Evolutionary conservation across 345 rosid species (phyloP).

Genomic region (Moringa oleifera): DNA sequence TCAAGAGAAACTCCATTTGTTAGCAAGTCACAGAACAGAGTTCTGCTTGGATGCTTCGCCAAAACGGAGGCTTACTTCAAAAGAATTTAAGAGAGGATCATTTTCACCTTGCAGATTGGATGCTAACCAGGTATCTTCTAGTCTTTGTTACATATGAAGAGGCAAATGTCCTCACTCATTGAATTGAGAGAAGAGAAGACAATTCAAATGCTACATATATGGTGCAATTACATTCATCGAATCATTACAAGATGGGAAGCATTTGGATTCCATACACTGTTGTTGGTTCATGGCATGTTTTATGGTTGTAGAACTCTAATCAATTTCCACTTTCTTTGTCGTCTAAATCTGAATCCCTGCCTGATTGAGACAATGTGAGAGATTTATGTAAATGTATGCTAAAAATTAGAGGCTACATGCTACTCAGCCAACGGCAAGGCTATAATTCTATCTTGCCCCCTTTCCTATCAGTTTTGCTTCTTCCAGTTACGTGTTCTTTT

Average conservation of each 20-base stretch:
- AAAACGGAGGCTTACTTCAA: constrained; percentile 56
- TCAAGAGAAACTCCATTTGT: constrained; percentile 42
- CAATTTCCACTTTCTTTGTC: no score
- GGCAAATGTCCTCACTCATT: not conserved
- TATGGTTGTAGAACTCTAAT: no score
- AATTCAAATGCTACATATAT: not conserved
- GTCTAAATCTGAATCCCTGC: no score
- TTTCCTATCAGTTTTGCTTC: not conserved
- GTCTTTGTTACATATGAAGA: not conserved
- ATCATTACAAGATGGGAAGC: no score
- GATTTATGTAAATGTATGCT: no score
- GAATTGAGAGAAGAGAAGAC: no score
- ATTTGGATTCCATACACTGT: not conserved
- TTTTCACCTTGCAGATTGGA: constrained; percentile 66
- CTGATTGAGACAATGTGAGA: no score
- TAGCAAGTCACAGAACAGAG: constrained; percentile 45
- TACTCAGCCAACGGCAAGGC: not conserved
- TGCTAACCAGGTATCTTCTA: constrained; percentile 66
- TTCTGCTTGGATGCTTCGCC: constrained; percentile 77
- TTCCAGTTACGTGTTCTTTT: no score
- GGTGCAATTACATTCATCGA: no score
- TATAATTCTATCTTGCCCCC: not conserved
- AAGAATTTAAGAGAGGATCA: constrained; percentile 45
- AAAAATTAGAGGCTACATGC: no score
- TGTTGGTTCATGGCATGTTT: not conserved